Evolutionary conservation across 148 eudicot species (phyloP), one percentile per base, ranked within the genome.

Genomic region (Persicaria maculosa): DNA sequence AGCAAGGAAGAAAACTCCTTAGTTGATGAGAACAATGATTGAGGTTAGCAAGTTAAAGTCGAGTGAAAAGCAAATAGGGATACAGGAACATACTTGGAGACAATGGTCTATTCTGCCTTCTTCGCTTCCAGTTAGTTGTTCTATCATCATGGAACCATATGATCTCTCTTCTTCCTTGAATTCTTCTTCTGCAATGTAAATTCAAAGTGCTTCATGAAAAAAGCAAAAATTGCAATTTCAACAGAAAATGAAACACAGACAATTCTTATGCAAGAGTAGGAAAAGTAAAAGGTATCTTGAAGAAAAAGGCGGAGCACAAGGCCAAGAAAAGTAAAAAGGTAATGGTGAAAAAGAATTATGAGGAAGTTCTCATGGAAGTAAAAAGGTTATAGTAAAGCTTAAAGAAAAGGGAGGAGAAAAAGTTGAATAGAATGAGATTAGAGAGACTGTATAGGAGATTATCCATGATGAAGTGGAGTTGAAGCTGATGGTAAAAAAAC

Each of bases 111-210:
- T 71, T 78, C 97, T 88, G 20, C 97, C 96, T 72, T 79, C 90
- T 83, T 77, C 79, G 75, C 88, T 86, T 72, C 97, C 93, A 25
- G 92, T 87, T 76, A 95, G 80, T 81, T 87, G 91, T 80, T 95
- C 96, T 83, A 95, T 86, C 98, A 95, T 95, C n/a, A 83, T 71
- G 71, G 93, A 90, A 74, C 98, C 98, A 77, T 95, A 95, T 36
- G 96, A 87, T 74, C 88, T 86, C 79, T 81, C 89, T 74, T 86
- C 83, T 70, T 72, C 84, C 76, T 84, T 76, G 68, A 54, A 75
- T 73, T 83, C 81, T 72, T 89, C 91, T 22, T 81, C 78, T 53
- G 70, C 84, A 77, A 14, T 43, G 3, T 22, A 79, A 52, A 75
- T n/a, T 65, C 72, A 44, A 46, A 44, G 45, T 68, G 9, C 58